Evolutionary conservation across 2,329 filamentous ascomycete genomes (phyloP), one percentile per base, ranked within the genome.

Genomic region (Waltergamsia citrina): DNA sequence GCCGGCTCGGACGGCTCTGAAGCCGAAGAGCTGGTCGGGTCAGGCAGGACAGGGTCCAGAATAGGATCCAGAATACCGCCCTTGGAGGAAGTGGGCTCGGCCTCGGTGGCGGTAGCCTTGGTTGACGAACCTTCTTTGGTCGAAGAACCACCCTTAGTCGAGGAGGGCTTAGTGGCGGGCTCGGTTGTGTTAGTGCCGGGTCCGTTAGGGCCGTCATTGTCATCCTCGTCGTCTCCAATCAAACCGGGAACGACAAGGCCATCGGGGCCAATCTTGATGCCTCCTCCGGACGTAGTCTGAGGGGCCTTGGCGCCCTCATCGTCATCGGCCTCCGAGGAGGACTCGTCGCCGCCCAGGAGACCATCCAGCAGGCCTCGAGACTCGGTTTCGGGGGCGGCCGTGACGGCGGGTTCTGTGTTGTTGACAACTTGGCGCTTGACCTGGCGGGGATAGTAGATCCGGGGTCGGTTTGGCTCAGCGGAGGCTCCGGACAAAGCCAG

Each of bases 401-500:
- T n/a, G n/a, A n/a, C n/a, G n/a, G n/a, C n/a, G n/a, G n/a, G n/a
- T n/a, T n/a, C n/a, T n/a, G 38, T 29, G 33, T 49, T 51, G 46
- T 71, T 70, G 39, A 46, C 45, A 34, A 64, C 58, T 38, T 68
- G 58, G 35, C 71, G 63, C 55, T 68, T 75, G 45, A 77, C 59
- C 28, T 73, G 62, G 36, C 67, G 62, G 10, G 73, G 73, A 41
- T 69, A 76, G 50, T 75, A 77, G 46, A 74, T 71, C 48, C 61
- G 65, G 14, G 71, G 70, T 40, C 58, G 56, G 22, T 65, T 54
- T 24, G 51, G 44, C 35, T 66, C 58, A 16, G 65, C 67, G 42
- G 55, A 54, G 36, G 57, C 60, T n/a, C 60, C 48, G 4, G 65
- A 59, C 22, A 65, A 59, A 38, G 65, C 60, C 40, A 69, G 53